Evolutionary conservation across 1,139 yeast species (phyloP), one percentile per base, ranked within the genome.

Genomic region (Blastobotrys petasosporus): DNA sequence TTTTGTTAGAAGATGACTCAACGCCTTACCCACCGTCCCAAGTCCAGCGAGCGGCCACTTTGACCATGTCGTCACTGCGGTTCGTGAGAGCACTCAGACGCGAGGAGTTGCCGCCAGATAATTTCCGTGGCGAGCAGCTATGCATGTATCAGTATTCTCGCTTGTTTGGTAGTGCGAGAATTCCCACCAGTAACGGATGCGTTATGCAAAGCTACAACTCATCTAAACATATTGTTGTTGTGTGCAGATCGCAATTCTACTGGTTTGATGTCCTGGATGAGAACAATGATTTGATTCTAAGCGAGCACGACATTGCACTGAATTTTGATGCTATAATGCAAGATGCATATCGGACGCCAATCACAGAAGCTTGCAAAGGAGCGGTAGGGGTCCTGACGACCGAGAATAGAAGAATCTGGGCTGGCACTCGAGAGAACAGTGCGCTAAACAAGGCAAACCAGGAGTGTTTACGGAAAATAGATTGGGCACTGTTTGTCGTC

Each of bases 61-160:
- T 87, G 46, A 82, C 90, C 0, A 73, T 82, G 37, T 83, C 94
- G 8, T 78, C 92, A 11, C 70, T 87, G 52, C 77, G 87, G 59
- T 87, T 87, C 64, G 78, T 85, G 44, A 75, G 87, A 49, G 94
- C 94, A 8, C 70, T 86, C 52, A 77, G 92, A 52, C 76, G 81
- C 50, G 82, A 83, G 48, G 86, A 84, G 37, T 71, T 87, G 48
- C 78, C 85, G n/a, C 82, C 83, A 1, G 96, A 87, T 62, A 68
- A 66, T 48, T 70, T 84, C 55, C 77, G 80, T 48, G 80, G 79
- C 49, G 79, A 79, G n/a, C 69, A 69, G 44, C 72, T 87, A 48
- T 87, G 92, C 66, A 87, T 87, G 96, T 88, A 85, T 63, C 96
- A 87, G 65, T 87, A 86, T 65, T 76, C 84, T 23, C 82, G 86